These are phyloP conservation scores for Leccinum griseonigrum DNA, from an alignment of 1,284 basidiomycete genomes.

Conservation along the genomic window DNA sequence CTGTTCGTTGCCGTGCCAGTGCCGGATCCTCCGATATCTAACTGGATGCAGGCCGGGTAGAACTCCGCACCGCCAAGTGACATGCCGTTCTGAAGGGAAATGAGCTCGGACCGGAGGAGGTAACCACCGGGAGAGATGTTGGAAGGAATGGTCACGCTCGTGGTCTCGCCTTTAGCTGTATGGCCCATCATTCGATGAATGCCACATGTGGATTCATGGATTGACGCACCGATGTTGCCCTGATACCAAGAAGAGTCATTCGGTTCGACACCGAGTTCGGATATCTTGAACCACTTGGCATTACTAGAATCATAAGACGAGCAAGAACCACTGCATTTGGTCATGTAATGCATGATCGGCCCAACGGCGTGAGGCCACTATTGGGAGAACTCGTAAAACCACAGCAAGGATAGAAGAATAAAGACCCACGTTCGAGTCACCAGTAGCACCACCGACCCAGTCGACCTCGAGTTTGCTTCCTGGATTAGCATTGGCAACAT, in stretches of 20 bases:
- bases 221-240: slow-evolving; percentile 36
- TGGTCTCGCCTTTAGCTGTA: slow-evolving; percentile 37
- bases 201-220: neutral
- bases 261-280: slow-evolving; percentile 29
- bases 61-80: slow-evolving; percentile 60
- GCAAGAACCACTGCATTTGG: slow-evolving; percentile 35
- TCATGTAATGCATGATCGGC: slow-evolving; percentile 40
- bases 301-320: slow-evolving; percentile 34
- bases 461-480: slow-evolving; percentile 36
- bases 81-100: slow-evolving; percentile 61
- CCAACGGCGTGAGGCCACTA: slow-evolving; percentile 40
- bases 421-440: slow-evolving; percentile 27
- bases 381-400: neutral
- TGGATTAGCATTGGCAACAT: slow-evolving; percentile 39
- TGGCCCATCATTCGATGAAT: neutral
- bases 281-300: slow-evolving; percentile 42
- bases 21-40: slow-evolving; percentile 52
- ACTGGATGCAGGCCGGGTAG: slow-evolving; percentile 68
- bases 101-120: slow-evolving; percentile 70
- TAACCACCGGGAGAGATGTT: slow-evolving; percentile 62
- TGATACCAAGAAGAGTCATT: slow-evolving; percentile 40
- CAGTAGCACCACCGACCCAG: slow-evolving; percentile 36
- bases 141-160: slow-evolving; percentile 51
- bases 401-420: no score
- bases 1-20: slow-evolving; percentile 40